Evolutionary conservation across 805 yeast genomes (phyloP).

Genomic region (Wickerhamiella occidentalis): DNA sequence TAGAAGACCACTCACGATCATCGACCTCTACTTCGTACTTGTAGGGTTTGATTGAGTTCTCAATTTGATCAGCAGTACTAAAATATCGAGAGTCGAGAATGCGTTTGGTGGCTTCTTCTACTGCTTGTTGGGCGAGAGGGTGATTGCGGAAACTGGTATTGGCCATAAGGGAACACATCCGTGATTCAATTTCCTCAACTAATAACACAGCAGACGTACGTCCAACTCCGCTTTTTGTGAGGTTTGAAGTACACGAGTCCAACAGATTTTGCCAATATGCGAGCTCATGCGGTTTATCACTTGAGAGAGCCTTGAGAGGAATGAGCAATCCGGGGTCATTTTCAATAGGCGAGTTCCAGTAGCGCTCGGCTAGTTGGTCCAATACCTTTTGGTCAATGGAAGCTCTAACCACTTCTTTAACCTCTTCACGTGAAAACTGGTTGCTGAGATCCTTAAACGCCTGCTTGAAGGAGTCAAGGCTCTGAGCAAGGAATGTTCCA

Average conservation of each 20-base stretch:
- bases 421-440: slow-evolving; percentile 69
- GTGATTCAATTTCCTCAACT: slow-evolving; percentile 66
- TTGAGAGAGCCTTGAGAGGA: slow-evolving; percentile 31
- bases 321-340: slow-evolving; percentile 11
- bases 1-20: slow-evolving; percentile 80
- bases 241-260: slow-evolving; percentile 68
- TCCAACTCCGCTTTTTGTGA: slow-evolving; percentile 91
- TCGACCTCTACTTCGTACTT: slow-evolving; percentile 95
- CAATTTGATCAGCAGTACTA: slow-evolving; percentile 96
- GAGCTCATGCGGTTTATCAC: slow-evolving; percentile 43
- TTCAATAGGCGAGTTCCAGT: slow-evolving; percentile 66
- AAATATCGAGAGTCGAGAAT: slow-evolving; percentile 69
- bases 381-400: slow-evolving; percentile 82
- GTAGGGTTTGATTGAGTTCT: slow-evolving; percentile 94
- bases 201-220: slow-evolving; percentile 73
- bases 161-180: slow-evolving; percentile 60
- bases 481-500: slow-evolving; percentile 84
- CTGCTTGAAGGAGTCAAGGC: slow-evolving; percentile 73
- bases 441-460: slow-evolving; percentile 79
- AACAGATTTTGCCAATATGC: slow-evolving; percentile 78
- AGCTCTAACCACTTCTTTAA: slow-evolving; percentile 63
- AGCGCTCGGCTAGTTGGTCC: slow-evolving; percentile 75
- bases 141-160: slow-evolving; percentile 69
- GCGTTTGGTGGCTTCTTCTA: slow-evolving; percentile 69
- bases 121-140: slow-evolving; percentile 72